Evolutionary conservation across 2,329 filamentous ascomycete species (phyloP).

Genomic region (Stachybotrys chartarum): DNA sequence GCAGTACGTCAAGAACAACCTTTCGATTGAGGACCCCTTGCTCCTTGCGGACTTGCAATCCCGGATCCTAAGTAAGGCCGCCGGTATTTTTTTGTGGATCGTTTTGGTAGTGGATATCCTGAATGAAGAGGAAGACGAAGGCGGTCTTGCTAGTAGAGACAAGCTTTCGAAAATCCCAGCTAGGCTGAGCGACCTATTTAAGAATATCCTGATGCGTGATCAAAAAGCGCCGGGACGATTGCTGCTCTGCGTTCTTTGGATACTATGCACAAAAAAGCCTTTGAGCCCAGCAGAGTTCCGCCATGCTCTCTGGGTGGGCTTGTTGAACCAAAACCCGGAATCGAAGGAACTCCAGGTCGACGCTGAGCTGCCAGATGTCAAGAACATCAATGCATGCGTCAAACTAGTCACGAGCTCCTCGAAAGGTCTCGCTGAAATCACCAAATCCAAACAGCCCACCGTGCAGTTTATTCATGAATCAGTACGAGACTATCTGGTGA

Average conservation of each 20-base stretch:
- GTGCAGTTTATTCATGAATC: conserved; percentile 51
- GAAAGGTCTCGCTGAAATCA: conserved; percentile 42
- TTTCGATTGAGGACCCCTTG: background rate
- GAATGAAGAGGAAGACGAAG: conserved; percentile 10
- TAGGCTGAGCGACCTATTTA: conserved; percentile 3
- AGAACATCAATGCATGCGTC: background rate
- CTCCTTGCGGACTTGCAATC: background rate
- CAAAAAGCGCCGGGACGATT: conserved; percentile 29
- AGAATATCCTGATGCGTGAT: conserved; percentile 41
- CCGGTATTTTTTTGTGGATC: conserved; percentile 1
- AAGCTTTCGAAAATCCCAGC: background rate
- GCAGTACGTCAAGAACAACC: background rate
- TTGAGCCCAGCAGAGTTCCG: conserved; percentile 36
- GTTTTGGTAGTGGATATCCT: background rate
- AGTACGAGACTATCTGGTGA: conserved; percentile 38
- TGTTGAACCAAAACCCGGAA: conserved; percentile 2
- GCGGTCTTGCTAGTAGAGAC: background rate
- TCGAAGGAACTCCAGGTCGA: conserved; percentile 14
- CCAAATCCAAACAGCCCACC: conserved; percentile 14
- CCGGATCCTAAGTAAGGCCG: background rate
- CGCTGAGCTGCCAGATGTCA: conserved; percentile 11
- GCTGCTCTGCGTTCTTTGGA: conserved; percentile 40
- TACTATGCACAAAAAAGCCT: conserved; percentile 40
- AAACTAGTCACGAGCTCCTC: conserved; percentile 33
- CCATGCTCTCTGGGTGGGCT: conserved; percentile 27